Conservation (phyloP, 441 rosid species). For the Arabidopsis hybrid region DNA sequence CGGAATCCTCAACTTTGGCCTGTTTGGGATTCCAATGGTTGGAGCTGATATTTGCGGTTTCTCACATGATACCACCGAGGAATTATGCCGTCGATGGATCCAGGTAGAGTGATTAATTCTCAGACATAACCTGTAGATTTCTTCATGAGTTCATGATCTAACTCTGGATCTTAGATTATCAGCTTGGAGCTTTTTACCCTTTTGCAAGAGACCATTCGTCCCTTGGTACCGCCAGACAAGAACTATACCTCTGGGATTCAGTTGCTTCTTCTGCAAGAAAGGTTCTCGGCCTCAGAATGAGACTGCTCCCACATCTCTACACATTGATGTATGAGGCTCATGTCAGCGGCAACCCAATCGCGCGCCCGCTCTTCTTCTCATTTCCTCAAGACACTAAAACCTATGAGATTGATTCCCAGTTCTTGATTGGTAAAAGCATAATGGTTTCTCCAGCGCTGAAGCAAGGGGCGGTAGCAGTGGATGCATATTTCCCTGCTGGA, state of each 20-base stretch:
- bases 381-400: conserved; percentile 62
- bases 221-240: conserved; percentile 45
- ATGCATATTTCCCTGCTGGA: conserved; percentile 67
- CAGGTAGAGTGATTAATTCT: conserved; percentile 56
- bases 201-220: conserved; percentile 76
- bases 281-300: conserved; percentile 71
- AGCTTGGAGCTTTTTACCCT: conserved; percentile 87
- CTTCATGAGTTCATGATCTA: conserved; percentile 26
- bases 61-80: conserved; percentile 62
- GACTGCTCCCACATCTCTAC: conserved; percentile 69
- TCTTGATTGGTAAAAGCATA: conserved; percentile 63
- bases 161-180: conserved; percentile 36
- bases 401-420: conserved; percentile 56
- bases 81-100: conserved; percentile 78
- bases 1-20: conserved; percentile 64
- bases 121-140: background rate
- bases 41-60: conserved; percentile 91
- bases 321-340: conserved; percentile 73
- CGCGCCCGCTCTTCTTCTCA: conserved; percentile 77
- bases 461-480: conserved; percentile 45
- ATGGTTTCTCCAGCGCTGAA: conserved; percentile 63
- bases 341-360: conserved; percentile 62
- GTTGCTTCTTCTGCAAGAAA: conserved; percentile 71
- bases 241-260: conserved; percentile 79
- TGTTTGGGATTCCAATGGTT: conserved; percentile 88